These are phyloP conservation scores for Eucalyptus erythrocorys DNA, from an alignment of 345 rosid species.

Conservation along the genomic window DNA sequence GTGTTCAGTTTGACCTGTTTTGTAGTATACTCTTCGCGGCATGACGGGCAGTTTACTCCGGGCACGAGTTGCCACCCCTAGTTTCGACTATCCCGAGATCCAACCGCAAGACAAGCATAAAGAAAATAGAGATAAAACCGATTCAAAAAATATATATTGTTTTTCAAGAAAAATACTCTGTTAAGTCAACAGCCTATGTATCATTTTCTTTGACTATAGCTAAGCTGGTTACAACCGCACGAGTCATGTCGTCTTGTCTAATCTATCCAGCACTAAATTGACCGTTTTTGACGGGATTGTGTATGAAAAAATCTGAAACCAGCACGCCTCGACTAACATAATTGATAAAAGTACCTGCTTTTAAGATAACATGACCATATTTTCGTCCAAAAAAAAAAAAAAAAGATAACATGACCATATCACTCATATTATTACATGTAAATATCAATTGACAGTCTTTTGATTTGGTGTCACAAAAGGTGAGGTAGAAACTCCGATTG, in stretches of 20 bases:
- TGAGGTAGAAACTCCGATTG: neutral
- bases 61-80: neutral
- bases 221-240: neutral
- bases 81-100: neutral
- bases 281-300: neutral
- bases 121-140: neutral
- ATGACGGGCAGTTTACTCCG: neutral
- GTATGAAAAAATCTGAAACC: neutral
- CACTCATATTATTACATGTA: neutral
- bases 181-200: neutral
- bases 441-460: neutral
- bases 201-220: neutral
- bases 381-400: too few species aligned
- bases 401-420: neutral
- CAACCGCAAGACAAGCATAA: neutral
- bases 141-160: neutral
- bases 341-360: too few species aligned
- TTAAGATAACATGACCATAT: neutral
- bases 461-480: neutral
- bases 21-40: neutral
- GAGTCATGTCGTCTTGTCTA: neutral
- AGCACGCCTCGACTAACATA: neutral
- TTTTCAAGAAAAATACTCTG: neutral
- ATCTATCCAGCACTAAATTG: neutral
- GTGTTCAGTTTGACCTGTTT: neutral